These are phyloP conservation scores for Coelastrella sp. DNA, from an alignment of 139 green algal genomes.

Conservation along the genomic window DNA sequence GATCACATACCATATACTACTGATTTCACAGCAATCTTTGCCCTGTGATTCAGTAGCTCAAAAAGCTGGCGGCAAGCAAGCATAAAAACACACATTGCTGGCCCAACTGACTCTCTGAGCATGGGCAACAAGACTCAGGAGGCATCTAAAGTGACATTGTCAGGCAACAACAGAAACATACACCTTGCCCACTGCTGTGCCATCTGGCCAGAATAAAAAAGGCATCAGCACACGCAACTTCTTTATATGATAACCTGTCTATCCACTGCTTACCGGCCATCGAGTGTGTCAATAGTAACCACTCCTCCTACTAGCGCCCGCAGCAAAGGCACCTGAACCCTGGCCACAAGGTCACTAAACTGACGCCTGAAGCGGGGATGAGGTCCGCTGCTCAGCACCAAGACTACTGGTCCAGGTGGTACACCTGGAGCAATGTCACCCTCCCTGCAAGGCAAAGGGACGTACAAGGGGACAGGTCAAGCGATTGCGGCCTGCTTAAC, in stretches of 20 bases:
- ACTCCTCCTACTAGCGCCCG: conserved; percentile 70
- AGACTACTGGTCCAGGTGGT: conserved; percentile 72
- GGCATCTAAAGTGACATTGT: too few relatives aligned
- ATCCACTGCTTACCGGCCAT: conserved; percentile 56
- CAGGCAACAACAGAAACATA: background rate
- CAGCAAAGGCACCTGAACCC: conserved; percentile 75
- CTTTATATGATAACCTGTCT: background rate
- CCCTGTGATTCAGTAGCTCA: too few relatives aligned
- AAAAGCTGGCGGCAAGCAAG: background rate
- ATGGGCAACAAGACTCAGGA: too few relatives aligned
- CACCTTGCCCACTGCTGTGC: background rate
- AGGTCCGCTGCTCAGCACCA: conserved; percentile 67
- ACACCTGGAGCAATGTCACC: conserved; percentile 59
- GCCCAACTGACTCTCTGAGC: too few relatives aligned
- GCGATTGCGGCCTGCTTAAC: background rate
- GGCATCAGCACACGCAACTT: background rate
- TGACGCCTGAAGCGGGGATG: conserved; percentile 75
- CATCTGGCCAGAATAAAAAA: too few relatives aligned
- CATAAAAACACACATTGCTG: too few relatives aligned
- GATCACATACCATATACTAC: too few relatives aligned
- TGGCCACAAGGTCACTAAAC: conserved; percentile 72
- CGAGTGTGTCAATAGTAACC: conserved; percentile 74
- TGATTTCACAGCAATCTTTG: too few relatives aligned
- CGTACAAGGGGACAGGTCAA: background rate
- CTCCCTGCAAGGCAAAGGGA: conserved; percentile 58